phyloP scores from a whole-genome alignment of 176 grass and related monocot species.

The Zea mays region DNA sequence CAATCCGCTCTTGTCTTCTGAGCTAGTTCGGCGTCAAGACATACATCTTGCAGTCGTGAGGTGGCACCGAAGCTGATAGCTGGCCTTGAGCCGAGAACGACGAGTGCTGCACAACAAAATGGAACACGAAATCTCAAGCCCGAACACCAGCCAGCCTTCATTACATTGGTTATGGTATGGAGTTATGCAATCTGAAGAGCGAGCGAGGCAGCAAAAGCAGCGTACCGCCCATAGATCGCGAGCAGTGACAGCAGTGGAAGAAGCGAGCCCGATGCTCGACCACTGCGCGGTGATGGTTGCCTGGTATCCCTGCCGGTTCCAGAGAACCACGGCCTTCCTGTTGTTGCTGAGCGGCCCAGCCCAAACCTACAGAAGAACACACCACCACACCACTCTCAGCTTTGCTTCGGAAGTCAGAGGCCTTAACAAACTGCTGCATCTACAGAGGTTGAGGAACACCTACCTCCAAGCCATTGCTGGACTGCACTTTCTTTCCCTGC shows the following conservation, averaged over 20 bases:
- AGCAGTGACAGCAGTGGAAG: slow-evolving; percentile 51
- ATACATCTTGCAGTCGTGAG: slow-evolving; percentile 92
- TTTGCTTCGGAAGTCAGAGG: neutral
- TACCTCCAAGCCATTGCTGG: slow-evolving; percentile 61
- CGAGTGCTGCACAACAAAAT: slow-evolving; percentile 47
- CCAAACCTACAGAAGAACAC: slow-evolving; percentile 61
- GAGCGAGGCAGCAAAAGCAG: slow-evolving; percentile 19
- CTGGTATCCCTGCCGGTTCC: slow-evolving; percentile 65
- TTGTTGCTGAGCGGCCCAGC: slow-evolving; percentile 64
- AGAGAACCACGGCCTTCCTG: slow-evolving; percentile 72
- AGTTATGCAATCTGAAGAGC: slow-evolving; percentile 1
- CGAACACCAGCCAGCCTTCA: no score
- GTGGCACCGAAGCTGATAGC: slow-evolving; percentile 51
- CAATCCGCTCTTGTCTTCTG: neutral
- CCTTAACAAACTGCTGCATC: no score
- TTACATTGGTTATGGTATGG: neutral
- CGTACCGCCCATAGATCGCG: slow-evolving; percentile 89
- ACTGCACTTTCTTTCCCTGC: slow-evolving; percentile 92
- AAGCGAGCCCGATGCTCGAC: slow-evolving; percentile 58
- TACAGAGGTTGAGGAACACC: neutral
- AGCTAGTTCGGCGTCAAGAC: slow-evolving; percentile 58
- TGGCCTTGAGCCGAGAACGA: slow-evolving; percentile 51
- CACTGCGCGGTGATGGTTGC: slow-evolving; percentile 65
- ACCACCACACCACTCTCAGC: rapidly evolving
- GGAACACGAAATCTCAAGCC: neutral